A percentile compares a stretch with the other conserved stretches of the same genome.
Conservation (phyloP, 192 early-diverging fungal species). For the Phycomyces nitens region DNA sequence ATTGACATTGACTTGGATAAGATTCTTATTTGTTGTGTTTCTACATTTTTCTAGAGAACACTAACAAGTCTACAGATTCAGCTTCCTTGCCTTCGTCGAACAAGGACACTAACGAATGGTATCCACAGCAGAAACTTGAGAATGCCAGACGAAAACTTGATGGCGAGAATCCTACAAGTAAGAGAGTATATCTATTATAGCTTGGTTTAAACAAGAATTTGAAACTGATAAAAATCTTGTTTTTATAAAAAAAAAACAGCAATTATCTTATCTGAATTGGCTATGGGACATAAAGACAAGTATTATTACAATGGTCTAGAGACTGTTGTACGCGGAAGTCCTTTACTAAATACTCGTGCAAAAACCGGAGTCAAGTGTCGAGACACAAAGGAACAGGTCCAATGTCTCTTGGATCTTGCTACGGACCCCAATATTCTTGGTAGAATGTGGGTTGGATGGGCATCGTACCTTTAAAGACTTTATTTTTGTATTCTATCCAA, state of each 20-base stretch:
- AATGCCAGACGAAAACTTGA: slow-evolving; percentile 67
- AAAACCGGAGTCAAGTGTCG: slow-evolving; percentile 39
- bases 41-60: not conserved
- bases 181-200: slow-evolving; percentile 19
- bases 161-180: slow-evolving; percentile 66
- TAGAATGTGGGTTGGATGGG: slow-evolving; percentile 67
- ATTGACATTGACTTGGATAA: not conserved
- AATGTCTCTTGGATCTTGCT: slow-evolving; percentile 71
- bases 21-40: not conserved
- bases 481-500: not conserved
- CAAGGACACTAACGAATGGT: slow-evolving; percentile 50
- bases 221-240: not conserved
- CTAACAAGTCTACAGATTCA: not conserved
- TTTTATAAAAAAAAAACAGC: slow-evolving; percentile 20
- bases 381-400: slow-evolving; percentile 61
- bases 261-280: slow-evolving; percentile 55
- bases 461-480: slow-evolving; percentile 41
- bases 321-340: slow-evolving; percentile 51
- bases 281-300: slow-evolving; percentile 58
- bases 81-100: not conserved
- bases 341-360: slow-evolving; percentile 42
- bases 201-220: not conserved
- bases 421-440: slow-evolving; percentile 70
- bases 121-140: slow-evolving; percentile 70
- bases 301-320: slow-evolving; percentile 43